These are phyloP conservation scores for Gastrodia elata DNA, from an alignment of 106 monocot species.

Conservation along the genomic window DNA sequence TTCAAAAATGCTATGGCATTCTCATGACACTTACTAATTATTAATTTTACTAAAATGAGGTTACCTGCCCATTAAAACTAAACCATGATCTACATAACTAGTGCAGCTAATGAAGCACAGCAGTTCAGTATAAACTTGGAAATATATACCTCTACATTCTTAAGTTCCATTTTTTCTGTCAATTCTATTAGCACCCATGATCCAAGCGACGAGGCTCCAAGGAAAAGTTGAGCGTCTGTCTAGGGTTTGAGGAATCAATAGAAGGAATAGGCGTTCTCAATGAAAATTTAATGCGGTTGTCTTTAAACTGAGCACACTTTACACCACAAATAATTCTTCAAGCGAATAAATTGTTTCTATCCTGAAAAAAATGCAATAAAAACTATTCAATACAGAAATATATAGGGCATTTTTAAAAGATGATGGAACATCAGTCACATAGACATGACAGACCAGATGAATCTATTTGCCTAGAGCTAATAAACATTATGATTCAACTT, in stretches of 20 bases:
- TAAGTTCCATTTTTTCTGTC: conserved; percentile 39
- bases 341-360: conserved; percentile 41
- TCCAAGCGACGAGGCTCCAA: conserved; percentile 32
- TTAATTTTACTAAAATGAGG: too few relatives aligned
- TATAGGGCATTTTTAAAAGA: background rate
- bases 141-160: conserved; percentile 53
- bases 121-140: background rate
- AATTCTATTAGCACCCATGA: conserved; percentile 67
- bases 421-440: background rate
- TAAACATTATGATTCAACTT: too few relatives aligned
- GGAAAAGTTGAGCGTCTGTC: conserved; percentile 21
- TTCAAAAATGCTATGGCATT: too few relatives aligned
- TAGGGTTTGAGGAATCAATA: conserved; percentile 18
- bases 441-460: background rate
- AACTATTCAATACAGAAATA: background rate
- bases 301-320: conserved; percentile 48
- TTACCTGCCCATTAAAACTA: too few relatives aligned
- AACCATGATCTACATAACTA: too few relatives aligned
- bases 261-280: conserved; percentile 36
- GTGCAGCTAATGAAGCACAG: too few relatives aligned
- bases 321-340: conserved; percentile 48
- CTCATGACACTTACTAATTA: too few relatives aligned
- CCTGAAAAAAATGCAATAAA: conserved; percentile 18
- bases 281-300: conserved; percentile 44
- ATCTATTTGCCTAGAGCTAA: too few relatives aligned